phyloP scores from a whole-genome alignment of 768 basidiomycete species.

The Phaffia australis region DNA sequence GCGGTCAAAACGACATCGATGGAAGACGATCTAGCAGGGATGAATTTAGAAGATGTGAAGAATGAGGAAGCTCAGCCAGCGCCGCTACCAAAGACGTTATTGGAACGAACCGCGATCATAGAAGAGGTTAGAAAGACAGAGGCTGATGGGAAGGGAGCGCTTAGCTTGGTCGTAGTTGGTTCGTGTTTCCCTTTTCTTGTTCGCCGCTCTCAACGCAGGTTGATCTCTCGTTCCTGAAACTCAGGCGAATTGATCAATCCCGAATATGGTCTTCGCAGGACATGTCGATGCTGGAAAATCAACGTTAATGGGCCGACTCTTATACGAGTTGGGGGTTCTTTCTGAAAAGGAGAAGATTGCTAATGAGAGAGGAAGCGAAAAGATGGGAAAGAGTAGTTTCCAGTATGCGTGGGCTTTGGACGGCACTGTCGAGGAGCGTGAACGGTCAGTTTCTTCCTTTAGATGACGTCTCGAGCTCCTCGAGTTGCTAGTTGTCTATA shows the following conservation, averaged over 20 bases:
- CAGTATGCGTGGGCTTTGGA: constrained; percentile 98
- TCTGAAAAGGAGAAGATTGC: constrained; percentile 71
- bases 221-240: neutral
- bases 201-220: neutral
- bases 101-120: constrained; percentile 69
- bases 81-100: constrained; percentile 43
- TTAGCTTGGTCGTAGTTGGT: constrained; percentile 92
- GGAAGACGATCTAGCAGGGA: constrained; percentile 59
- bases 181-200: constrained; percentile 24
- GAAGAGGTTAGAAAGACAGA: constrained; percentile 59
- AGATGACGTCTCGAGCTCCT: neutral
- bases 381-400: constrained; percentile 86
- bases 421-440: constrained; percentile 81
- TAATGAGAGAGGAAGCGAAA: constrained; percentile 81
- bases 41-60: constrained; percentile 49
- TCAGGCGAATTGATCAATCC: constrained; percentile 8
- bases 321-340: constrained; percentile 82
- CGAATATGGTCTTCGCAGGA: constrained; percentile 44
- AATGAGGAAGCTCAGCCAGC: constrained; percentile 37
- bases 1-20: constrained; percentile 42
- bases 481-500: neutral
- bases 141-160: constrained; percentile 48
- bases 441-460: constrained; percentile 50
- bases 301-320: constrained; percentile 84
- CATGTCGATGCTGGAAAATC: constrained; percentile 99